Evolutionary conservation across 345 rosid genomes (phyloP).

Genomic region (Linum usitatissimum): DNA sequence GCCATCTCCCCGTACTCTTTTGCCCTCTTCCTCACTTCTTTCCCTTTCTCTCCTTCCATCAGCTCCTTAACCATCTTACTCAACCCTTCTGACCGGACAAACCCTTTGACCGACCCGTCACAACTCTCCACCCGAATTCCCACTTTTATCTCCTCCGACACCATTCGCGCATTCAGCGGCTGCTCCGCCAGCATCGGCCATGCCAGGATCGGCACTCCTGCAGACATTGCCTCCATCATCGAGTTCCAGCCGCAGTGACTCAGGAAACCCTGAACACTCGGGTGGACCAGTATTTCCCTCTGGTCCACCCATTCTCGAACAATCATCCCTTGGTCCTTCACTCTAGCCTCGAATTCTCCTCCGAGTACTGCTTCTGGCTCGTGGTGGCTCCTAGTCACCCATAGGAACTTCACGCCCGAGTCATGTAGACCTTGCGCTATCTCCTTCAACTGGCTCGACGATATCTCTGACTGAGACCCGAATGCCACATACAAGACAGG

Average conservation of each 20-base stretch:
- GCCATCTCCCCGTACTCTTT: neutral
- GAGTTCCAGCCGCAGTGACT: conserved; percentile 96
- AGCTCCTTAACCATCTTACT: neutral
- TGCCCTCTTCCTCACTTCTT: neutral
- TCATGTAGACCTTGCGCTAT: conserved; percentile 46
- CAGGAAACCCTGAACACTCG: conserved; percentile 46
- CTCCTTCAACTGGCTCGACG: conserved; percentile 39
- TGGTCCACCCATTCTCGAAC: conserved; percentile 70
- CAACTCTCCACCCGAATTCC: neutral
- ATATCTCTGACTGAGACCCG: conserved; percentile 66
- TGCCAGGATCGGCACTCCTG: neutral
- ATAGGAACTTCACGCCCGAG: conserved; percentile 44
- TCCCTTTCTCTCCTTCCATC: conserved; percentile 5
- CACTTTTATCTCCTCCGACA: neutral
- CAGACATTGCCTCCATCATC: conserved; percentile 22
- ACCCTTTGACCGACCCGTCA: conserved; percentile 1
- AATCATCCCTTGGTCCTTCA: conserved; percentile 41
- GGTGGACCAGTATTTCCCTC: conserved; percentile 43
- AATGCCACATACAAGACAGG: conserved; percentile 67
- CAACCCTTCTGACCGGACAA: neutral
- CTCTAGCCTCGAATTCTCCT: conserved; percentile 38
- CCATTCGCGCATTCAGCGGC: conserved; percentile 3
- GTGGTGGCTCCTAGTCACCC: conserved; percentile 44
- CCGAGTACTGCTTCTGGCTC: conserved; percentile 29
- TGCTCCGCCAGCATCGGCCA: conserved; percentile 3